Evolutionary conservation across 805 yeast species (phyloP).

Genomic region (Torulaspora indica): DNA sequence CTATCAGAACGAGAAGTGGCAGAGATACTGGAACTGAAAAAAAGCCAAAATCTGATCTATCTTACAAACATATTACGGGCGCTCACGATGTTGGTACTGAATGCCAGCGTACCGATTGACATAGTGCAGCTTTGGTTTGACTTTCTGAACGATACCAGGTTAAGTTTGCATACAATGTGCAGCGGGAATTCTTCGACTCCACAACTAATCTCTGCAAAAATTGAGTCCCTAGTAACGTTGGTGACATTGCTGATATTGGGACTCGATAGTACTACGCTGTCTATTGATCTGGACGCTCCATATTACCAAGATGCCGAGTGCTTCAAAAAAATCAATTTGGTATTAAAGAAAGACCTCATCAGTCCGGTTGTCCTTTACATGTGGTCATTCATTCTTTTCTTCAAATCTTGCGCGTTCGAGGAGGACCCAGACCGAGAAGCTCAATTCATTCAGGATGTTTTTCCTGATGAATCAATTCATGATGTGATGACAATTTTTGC

Average conservation of each 20-base stretch:
- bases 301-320: constrained; percentile 40
- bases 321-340: constrained; percentile 41
- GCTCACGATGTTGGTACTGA: constrained; percentile 41
- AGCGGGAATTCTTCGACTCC: constrained; percentile 14
- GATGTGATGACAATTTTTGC: constrained; percentile 35
- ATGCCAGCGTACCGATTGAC: constrained; percentile 35
- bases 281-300: constrained; percentile 38
- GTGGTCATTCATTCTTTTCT: constrained; percentile 60
- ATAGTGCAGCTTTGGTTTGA: constrained; percentile 51
- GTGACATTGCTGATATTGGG: constrained; percentile 53
- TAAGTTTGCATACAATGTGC: constrained; percentile 1
- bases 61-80: constrained; percentile 35
- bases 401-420: constrained; percentile 46
- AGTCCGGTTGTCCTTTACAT: constrained; percentile 54
- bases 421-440: constrained; percentile 34
- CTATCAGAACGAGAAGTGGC: constrained; percentile 12
- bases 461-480: constrained; percentile 14
- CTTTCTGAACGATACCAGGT: constrained; percentile 37
- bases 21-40: constrained; percentile 22
- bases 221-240: constrained; percentile 47
- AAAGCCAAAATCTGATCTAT: constrained; percentile 35
- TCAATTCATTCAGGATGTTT: constrained; percentile 14
- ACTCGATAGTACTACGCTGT: constrained; percentile 46
- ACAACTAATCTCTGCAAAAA: constrained; percentile 22
- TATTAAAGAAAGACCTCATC: constrained; percentile 36